These are phyloP conservation scores for Penicillium manginii DNA, from an alignment of 495 filamentous ascomycete species.

Conservation along the genomic window DNA sequence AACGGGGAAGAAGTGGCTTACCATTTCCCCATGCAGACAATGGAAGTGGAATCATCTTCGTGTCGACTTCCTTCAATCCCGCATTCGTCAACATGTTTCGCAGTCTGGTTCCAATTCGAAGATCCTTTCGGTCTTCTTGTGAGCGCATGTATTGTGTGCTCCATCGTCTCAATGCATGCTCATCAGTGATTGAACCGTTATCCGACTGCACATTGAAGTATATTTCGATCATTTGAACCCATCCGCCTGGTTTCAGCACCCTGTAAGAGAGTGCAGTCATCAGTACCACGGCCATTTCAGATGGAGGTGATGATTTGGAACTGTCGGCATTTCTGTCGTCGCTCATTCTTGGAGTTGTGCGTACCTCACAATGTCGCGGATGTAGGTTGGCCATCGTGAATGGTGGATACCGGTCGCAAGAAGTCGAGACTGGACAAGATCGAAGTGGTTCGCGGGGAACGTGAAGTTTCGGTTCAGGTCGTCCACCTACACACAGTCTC, in stretches of 20 bases:
- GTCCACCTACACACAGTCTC: slow-evolving; percentile 57
- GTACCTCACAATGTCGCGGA: slow-evolving; percentile 74
- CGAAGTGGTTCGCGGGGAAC: slow-evolving; percentile 77
- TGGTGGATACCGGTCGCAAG: slow-evolving; percentile 78
- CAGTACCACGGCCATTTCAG: slow-evolving; percentile 14
- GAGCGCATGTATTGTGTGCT: slow-evolving; percentile 70
- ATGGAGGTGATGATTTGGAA: background rate
- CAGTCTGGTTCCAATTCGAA: slow-evolving; percentile 67
- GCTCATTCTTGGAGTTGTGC: slow-evolving; percentile 5
- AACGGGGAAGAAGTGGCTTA: slow-evolving; percentile 39
- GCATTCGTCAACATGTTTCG: slow-evolving; percentile 63
- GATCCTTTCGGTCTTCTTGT: slow-evolving; percentile 69
- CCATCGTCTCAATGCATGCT: slow-evolving; percentile 74
- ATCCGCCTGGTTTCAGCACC: slow-evolving; percentile 71
- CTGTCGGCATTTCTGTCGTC: background rate
- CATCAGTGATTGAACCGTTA: slow-evolving; percentile 76
- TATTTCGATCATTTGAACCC: slow-evolving; percentile 90
- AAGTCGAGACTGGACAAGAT: slow-evolving; percentile 86
- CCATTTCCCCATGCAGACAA: slow-evolving; percentile 76
- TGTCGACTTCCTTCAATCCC: slow-evolving; percentile 76
- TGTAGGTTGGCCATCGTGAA: slow-evolving; percentile 76
- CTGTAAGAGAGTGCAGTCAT: slow-evolving; percentile 33
- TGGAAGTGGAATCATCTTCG: slow-evolving; percentile 70
- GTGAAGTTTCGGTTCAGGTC: slow-evolving; percentile 79
- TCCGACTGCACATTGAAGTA: slow-evolving; percentile 90